phyloP scores from a whole-genome alignment of 768 basidiomycete species.

The Tubosaeta sp. region DNA sequence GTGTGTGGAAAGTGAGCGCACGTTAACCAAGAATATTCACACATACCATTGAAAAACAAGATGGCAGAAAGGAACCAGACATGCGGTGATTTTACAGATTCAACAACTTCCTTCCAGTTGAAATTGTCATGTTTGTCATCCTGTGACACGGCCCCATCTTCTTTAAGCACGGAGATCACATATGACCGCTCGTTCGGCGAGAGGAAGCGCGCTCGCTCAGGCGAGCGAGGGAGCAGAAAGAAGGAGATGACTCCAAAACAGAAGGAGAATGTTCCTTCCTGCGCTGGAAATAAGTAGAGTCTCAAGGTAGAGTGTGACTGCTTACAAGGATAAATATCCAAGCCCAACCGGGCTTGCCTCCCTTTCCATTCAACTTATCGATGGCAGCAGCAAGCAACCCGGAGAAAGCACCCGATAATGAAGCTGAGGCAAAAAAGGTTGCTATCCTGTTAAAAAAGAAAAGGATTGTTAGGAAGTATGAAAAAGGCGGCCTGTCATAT shows the following conservation, averaged over 20 bases:
- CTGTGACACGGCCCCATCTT: constrained; percentile 31
- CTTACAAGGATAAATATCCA: constrained; percentile 51
- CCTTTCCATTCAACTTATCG: constrained; percentile 44
- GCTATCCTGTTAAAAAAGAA: constrained; percentile 28
- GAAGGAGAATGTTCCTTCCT: constrained; percentile 59
- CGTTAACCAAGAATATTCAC: not conserved
- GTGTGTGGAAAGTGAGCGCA: not conserved
- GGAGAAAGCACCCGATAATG: constrained; percentile 55
- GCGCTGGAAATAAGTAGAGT: not conserved
- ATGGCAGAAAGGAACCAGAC: constrained; percentile 46
- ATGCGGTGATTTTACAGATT: constrained; percentile 48
- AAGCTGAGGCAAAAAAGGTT: constrained; percentile 41
- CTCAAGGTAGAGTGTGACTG: not conserved
- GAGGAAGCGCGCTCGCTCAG: constrained; percentile 43
- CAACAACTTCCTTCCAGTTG: constrained; percentile 51
- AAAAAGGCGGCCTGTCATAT: not conserved
- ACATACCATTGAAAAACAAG: constrained; percentile 51
- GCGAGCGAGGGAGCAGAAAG: constrained; percentile 42
- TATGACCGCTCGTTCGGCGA: constrained; percentile 42
- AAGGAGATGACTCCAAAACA: constrained; percentile 48
- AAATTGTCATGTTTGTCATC: constrained; percentile 42
- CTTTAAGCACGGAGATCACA: constrained; percentile 27
- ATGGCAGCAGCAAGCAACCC: constrained; percentile 58
- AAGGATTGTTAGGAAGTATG: not conserved
- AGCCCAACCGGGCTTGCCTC: constrained; percentile 50